Percentiles rank a stretch among this genome's conserved stretches.
Conservation (phyloP, 768 basidiomycete genomes). For the Amyloporia xantha region DNA sequence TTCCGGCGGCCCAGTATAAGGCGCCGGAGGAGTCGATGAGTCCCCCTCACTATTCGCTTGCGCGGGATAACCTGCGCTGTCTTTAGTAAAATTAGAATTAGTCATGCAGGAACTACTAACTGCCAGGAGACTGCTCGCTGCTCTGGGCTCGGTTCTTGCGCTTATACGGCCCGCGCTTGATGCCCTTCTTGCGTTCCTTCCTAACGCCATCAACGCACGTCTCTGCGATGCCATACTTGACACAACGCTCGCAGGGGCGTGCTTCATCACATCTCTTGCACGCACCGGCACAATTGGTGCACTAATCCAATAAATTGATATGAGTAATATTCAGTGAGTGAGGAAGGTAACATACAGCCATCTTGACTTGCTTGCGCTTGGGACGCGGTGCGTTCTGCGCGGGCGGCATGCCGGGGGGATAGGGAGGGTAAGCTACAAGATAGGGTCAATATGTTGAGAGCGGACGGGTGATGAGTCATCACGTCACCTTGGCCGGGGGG, state of each 20-base stretch:
- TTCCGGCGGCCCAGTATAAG: conserved; percentile 30
- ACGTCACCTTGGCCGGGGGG: conserved; percentile 32
- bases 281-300: conserved; percentile 51
- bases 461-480: not conserved
- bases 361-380: conserved; percentile 54
- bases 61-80: conserved; percentile 2
- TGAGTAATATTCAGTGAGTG: too few species aligned
- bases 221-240: conserved; percentile 53
- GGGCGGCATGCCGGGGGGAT: conserved; percentile 15
- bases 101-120: conserved; percentile 1
- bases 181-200: conserved; percentile 59
- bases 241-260: conserved; percentile 57
- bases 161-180: conserved; percentile 54
- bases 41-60: conserved; percentile 6
- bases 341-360: conserved; percentile 50
- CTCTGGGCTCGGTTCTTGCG: conserved; percentile 35
- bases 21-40: conserved; percentile 8
- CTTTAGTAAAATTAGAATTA: not conserved
- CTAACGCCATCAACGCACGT: conserved; percentile 54
- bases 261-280: conserved; percentile 53
- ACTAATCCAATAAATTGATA: too few species aligned
- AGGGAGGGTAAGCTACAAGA: conserved; percentile 24
- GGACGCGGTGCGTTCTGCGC: conserved; percentile 24
- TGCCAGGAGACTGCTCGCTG: conserved; percentile 15
- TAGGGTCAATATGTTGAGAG: not conserved